Evolutionary conservation across 306 rosid species (phyloP).

Genomic region (Fragaria iinumae): DNA sequence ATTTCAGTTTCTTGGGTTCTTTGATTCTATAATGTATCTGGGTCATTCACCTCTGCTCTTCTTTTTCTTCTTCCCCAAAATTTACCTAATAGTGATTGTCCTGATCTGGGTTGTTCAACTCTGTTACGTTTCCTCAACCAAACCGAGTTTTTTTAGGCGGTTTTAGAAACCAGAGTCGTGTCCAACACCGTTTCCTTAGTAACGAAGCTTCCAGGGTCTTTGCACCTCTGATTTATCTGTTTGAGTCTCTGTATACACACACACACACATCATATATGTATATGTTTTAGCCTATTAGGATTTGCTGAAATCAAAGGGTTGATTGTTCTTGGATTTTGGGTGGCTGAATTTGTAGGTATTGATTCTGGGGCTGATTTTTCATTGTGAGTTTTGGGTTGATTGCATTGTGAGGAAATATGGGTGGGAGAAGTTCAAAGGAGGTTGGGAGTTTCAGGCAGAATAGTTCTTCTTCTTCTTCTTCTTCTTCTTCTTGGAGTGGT

Average conservation of each 20-base stretch:
- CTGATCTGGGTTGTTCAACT: neutral
- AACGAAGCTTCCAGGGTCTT: neutral
- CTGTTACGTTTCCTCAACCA: neutral
- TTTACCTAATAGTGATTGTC: neutral
- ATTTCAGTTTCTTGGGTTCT: neutral
- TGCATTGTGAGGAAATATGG: slow-evolving; percentile 46
- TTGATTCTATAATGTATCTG: too few relatives aligned
- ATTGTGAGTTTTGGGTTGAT: slow-evolving; percentile 15
- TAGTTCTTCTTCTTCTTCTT: slow-evolving; percentile 1
- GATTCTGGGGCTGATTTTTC: slow-evolving; percentile 6
- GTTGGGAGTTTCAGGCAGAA: slow-evolving; percentile 33
- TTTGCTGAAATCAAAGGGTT: neutral
- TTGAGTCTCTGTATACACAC: neutral
- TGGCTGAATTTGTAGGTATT: slow-evolving; percentile 15
- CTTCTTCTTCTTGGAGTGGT: slow-evolving; percentile 30
- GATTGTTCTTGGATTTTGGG: slow-evolving; percentile 6
- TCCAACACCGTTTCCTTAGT: slow-evolving; percentile 6
- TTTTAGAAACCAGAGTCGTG: slow-evolving; percentile 24
- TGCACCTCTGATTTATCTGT: neutral
- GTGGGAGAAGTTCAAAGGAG: slow-evolving; percentile 65
- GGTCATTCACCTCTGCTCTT: too few relatives aligned
- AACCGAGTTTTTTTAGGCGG: slow-evolving; percentile 36
- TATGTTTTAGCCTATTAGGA: neutral
- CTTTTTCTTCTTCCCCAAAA: too few relatives aligned
- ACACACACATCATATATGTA: neutral